Conservation (phyloP, 1,139 yeast genomes). For the Pichia sp. region DNA sequence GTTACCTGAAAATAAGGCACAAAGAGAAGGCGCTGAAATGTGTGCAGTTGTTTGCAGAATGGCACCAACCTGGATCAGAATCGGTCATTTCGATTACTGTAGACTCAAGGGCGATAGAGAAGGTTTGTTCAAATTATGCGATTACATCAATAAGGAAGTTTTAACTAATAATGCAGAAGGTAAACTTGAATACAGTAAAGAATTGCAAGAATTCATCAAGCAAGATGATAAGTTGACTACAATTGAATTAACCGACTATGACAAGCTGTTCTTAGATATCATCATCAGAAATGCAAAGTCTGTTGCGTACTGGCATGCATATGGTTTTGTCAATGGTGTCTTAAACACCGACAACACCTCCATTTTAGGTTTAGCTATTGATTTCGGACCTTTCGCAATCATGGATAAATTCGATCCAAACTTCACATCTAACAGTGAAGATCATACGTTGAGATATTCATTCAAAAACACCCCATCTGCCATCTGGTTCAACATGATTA, state of each 20-base stretch:
- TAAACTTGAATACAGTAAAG: constrained; percentile 33
- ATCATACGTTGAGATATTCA: constrained; percentile 66
- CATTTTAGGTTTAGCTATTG: constrained; percentile 80
- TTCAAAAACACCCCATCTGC: constrained; percentile 81
- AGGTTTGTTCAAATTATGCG: constrained; percentile 62
- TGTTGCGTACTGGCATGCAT: constrained; percentile 86
- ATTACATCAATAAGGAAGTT: constrained; percentile 70
- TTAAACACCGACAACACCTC: constrained; percentile 94
- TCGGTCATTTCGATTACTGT: constrained; percentile 89
- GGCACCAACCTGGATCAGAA: constrained; percentile 83
- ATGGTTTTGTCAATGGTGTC: constrained; percentile 93
- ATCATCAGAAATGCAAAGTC: constrained; percentile 70
- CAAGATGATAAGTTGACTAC: constrained; percentile 12
- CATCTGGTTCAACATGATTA: constrained; percentile 91
- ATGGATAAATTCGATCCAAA: constrained; percentile 75
- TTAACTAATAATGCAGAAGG: constrained; percentile 37
- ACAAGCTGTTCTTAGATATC: constrained; percentile 67
- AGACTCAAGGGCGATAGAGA: constrained; percentile 69
- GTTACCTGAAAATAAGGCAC: constrained; percentile 76
- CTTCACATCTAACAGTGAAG: constrained; percentile 91
- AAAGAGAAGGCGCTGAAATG: constrained; percentile 66
- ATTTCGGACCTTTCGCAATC: constrained; percentile 93
- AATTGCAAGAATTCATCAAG: constrained; percentile 19
- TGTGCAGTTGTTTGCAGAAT: constrained; percentile 86
- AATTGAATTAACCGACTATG: constrained; percentile 57